Evolutionary conservation across 176 grass and related monocot genomes (phyloP).

Genomic region (Hyparrhenia diplandra): DNA sequence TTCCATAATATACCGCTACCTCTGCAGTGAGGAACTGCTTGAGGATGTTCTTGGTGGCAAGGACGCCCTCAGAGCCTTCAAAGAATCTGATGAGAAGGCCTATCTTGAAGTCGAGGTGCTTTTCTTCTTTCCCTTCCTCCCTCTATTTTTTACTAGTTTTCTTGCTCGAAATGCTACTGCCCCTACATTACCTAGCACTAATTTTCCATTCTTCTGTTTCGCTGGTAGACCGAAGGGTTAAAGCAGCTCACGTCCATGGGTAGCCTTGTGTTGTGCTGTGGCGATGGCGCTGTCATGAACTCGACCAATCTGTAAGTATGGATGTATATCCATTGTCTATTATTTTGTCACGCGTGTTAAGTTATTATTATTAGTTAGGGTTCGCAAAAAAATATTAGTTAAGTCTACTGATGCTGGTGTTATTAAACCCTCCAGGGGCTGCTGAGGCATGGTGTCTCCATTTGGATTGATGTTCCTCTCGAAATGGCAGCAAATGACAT

Average conservation of each 20-base stretch:
- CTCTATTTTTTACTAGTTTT: too few relatives aligned
- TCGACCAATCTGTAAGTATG: slow-evolving; percentile 84
- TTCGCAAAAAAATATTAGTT: too few relatives aligned
- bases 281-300: slow-evolving; percentile 72
- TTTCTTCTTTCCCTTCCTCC: neutral
- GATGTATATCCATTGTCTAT: neutral
- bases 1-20: slow-evolving; percentile 82
- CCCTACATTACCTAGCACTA: neutral
- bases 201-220: slow-evolving; percentile 20
- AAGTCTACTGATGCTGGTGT: neutral
- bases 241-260: slow-evolving; percentile 92
- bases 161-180: neutral
- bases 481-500: slow-evolving; percentile 69
- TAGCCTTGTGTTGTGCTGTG: slow-evolving; percentile 82
- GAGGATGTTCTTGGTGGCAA: slow-evolving; percentile 81
- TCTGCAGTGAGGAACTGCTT: slow-evolving; percentile 83
- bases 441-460: slow-evolving; percentile 79
- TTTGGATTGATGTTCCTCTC: slow-evolving; percentile 83
- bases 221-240: slow-evolving; percentile 74
- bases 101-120: slow-evolving; percentile 72
- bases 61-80: slow-evolving; percentile 48
- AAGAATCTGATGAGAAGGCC: slow-evolving; percentile 60
- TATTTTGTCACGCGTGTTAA: neutral
- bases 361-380: too few relatives aligned
- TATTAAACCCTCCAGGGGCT: slow-evolving; percentile 46